Base-by-base conservation (phyloP, 2,329 filamentous ascomycete genomes). In the Exophiala phaeomuriformis region DNA sequence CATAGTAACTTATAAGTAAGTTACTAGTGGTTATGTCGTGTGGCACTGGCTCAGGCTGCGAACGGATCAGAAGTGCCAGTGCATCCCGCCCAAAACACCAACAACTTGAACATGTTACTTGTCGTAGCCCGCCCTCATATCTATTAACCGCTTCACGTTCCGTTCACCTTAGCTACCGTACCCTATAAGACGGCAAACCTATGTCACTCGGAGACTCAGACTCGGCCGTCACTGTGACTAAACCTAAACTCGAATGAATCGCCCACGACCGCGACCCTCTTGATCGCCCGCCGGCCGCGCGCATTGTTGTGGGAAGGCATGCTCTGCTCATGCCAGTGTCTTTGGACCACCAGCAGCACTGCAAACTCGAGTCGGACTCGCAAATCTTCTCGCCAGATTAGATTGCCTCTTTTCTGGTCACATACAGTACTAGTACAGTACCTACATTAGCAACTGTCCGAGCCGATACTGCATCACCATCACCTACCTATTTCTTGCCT, bases 231-330 rank as follows among this genome's bases (percentile, higher is more conserved):
- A 28, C 32, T 31, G 35, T 43, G 7, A 19, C n/a, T n/a, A n/a
- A n/a, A n/a, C 35, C 42, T 46, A 29, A 32, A 32, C 36, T 7
- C 29, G 47, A 36, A 57, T 54, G 55, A 49, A 44, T 52, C 50
- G 45, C 7, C 33, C 5, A 35, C 10, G 19, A 19, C 19, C 2
- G 19, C 19, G 19, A 51, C 48, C 40, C 31, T 28, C 45, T 53
- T 36, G 12, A 47, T 43, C 35, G 52, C 46, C 48, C 19, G 19
- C 19, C 19, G 1, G 19, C 19, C 19, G 19, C 19, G 51, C 49
- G 52, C 55, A 52, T 54, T 57, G 52, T 57, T 57, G 54, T 55
- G 52, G 36, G 10, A 29, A 19, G 28, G 29, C 48, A 29, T 49
- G 50, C 40, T 44, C 40, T 52, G 19, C 19, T 19, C 19, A 19